Base-by-base conservation (phyloP, 1,284 basidiomycete genomes). In the Microbotryum violaceum region DNA sequence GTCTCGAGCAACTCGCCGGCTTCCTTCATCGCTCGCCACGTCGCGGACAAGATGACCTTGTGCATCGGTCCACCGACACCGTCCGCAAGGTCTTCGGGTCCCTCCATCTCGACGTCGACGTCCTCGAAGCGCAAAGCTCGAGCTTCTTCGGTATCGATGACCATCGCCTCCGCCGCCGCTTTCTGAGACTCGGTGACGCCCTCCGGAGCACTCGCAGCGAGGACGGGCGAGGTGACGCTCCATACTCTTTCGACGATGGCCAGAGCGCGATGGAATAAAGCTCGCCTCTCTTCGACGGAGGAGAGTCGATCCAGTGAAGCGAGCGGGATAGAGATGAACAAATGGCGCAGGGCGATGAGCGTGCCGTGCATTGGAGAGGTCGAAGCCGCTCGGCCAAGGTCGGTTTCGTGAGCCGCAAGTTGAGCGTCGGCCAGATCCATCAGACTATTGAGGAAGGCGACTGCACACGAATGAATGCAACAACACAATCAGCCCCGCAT, bases 21-120 rank as follows among this genome's bases (percentile, higher is more conserved):
- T 58, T 76, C 75, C 61, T 75, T 75, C 68, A 76, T 73, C 42
- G 74, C 73, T 33, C 75, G 62, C 75, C 75, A 76, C 16, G 71
- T 72, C 49, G 74, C 75, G 8, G 71, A 73, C 7, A 76, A 59
- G 54, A 76, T 73, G 29, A 74, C 70, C 58, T 76, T 74, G 52
- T 73, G 71, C 58, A 71, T 71, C 21, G 73, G 72, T 4, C 66
- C 67, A 3, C 70, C 65, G 6, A 63, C 70, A 2, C 62, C 73
- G 54, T 56, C 70, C 0, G 56, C 45, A 7, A 25, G 14, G 3
- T 56, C 56, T 18, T 29, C 54, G 2, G 20, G 27, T 18, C 33
- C 51, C n/a, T 12, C 51, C 31, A 33, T 65, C 23, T 65, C 68
- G 25, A 54, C 64, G 10, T 69, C 72, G 46, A 49, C 64, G 7